Evolutionary conservation across 2,329 filamentous ascomycete genomes (phyloP).

Genomic region (Aspergillus pseudotamarii): DNA sequence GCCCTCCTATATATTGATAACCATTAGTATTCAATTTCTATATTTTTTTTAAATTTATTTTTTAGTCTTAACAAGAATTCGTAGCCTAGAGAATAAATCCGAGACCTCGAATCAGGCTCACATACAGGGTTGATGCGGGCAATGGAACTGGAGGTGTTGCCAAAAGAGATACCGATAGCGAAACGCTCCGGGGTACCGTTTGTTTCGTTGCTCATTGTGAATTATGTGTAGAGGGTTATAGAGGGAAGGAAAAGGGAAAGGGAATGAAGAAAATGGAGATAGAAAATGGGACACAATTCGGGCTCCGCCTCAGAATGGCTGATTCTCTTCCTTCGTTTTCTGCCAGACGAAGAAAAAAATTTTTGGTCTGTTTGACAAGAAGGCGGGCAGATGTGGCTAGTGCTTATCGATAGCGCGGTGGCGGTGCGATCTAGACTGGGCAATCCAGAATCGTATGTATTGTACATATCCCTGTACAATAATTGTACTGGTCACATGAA

Average conservation of each 20-base stretch:
- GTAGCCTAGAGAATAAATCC: not conserved
- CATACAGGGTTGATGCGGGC: slow-evolving; percentile 72
- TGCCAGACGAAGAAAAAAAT: slow-evolving; percentile 31
- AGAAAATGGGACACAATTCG: slow-evolving; percentile 18
- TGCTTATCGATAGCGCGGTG: slow-evolving; percentile 41
- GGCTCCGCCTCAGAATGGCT: slow-evolving; percentile 9
- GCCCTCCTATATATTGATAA: slow-evolving; percentile 64
- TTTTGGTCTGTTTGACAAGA: slow-evolving; percentile 36
- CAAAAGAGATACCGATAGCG: slow-evolving; percentile 95
- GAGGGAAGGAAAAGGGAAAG: slow-evolving; percentile 18
- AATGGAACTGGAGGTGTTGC: slow-evolving; percentile 98
- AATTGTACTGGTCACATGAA: no score
- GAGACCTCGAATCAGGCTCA: slow-evolving; percentile 3
- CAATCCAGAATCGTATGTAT: no score
- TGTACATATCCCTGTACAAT: no score
- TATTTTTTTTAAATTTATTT: no score
- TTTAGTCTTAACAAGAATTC: not conserved
- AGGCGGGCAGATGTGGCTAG: slow-evolving; percentile 33
- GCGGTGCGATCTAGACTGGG: slow-evolving; percentile 24
- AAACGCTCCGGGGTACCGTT: slow-evolving; percentile 58
- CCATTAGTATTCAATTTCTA: not conserved
- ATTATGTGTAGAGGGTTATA: slow-evolving; percentile 12
- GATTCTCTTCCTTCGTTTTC: slow-evolving; percentile 10
- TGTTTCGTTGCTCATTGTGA: slow-evolving; percentile 56
- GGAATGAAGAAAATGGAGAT: slow-evolving; percentile 24